Evolutionary conservation across 495 filamentous ascomycete species (phyloP).

Genomic region (Penicillium desertorum): DNA sequence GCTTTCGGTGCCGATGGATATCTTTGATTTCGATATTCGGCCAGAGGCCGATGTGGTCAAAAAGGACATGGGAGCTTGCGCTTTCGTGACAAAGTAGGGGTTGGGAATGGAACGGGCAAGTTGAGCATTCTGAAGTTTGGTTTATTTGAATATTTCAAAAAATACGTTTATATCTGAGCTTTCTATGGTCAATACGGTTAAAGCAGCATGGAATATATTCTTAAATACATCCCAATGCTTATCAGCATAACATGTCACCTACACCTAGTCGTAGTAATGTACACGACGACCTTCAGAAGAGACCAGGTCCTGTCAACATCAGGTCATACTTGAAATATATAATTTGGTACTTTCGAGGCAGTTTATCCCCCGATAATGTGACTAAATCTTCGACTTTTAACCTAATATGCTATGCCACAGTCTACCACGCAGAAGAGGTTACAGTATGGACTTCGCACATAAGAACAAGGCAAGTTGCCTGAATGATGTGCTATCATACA

Average conservation of each 20-base stretch:
- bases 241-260: background rate
- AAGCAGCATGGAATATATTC: background rate
- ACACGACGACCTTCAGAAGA: background rate
- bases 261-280: background rate
- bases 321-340: background rate
- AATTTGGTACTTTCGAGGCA: background rate
- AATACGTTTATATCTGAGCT: background rate
- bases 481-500: slow-evolving; percentile 27
- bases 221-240: background rate
- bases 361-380: background rate
- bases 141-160: background rate
- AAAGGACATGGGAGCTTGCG: slow-evolving; percentile 75
- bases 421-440: slow-evolving; percentile 6
- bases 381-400: background rate
- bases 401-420: slow-evolving; percentile 13
- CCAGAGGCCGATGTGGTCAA: slow-evolving; percentile 62
- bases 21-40: slow-evolving; percentile 92
- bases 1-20: slow-evolving; percentile 87
- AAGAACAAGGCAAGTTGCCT: slow-evolving; percentile 6
- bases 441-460: background rate
- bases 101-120: background rate
- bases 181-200: background rate
- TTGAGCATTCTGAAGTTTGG: background rate
- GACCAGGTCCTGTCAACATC: background rate
- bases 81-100: slow-evolving; percentile 57